These are phyloP conservation scores for Venturia pyrina DNA, from an alignment of 2,329 filamentous ascomycete genomes.

Conservation along the genomic window DNA sequence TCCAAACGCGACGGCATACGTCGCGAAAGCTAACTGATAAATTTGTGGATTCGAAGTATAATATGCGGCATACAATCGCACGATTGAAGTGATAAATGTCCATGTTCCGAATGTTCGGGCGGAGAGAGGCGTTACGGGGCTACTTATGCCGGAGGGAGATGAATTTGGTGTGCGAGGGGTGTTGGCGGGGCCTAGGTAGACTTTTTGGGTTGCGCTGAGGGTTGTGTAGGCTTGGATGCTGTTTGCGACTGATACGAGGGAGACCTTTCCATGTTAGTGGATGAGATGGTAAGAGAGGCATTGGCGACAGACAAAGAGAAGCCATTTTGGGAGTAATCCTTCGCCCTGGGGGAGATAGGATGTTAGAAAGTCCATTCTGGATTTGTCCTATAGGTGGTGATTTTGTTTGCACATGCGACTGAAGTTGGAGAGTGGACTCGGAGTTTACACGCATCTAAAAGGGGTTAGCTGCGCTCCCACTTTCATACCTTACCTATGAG, in stretches of 20 bases:
- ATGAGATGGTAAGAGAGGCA: conserved; percentile 3
- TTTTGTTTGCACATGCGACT: not conserved
- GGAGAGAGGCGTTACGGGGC: conserved; percentile 60
- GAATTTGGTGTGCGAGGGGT: conserved; percentile 29
- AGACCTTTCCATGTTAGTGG: conserved; percentile 48
- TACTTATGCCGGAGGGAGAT: conserved; percentile 24
- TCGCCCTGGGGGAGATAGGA: conserved; percentile 34
- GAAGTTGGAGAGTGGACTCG: not conserved
- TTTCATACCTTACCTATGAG: no score
- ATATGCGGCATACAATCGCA: conserved; percentile 77
- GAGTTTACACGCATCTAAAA: not conserved
- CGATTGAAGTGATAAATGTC: conserved; percentile 67
- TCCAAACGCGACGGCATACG: conserved; percentile 64
- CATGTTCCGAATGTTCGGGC: conserved; percentile 79
- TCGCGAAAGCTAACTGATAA: conserved; percentile 75
- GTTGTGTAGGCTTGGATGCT: conserved; percentile 74
- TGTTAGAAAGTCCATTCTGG: conserved; percentile 24
- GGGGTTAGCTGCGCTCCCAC: not conserved
- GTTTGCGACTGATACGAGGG: conserved; percentile 74
- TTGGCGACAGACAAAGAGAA: conserved; percentile 45
- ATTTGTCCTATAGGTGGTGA: not conserved
- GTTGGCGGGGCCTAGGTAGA: conserved; percentile 62
- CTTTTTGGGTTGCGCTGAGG: conserved; percentile 69
- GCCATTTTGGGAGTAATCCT: conserved; percentile 54
- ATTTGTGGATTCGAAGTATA: conserved; percentile 61